A percentile compares a stretch with the other conserved stretches of the same genome.
These are phyloP conservation scores for Halteria grandinella DNA, from an alignment of 73 alveolate genomes.

Conservation along the genomic window DNA sequence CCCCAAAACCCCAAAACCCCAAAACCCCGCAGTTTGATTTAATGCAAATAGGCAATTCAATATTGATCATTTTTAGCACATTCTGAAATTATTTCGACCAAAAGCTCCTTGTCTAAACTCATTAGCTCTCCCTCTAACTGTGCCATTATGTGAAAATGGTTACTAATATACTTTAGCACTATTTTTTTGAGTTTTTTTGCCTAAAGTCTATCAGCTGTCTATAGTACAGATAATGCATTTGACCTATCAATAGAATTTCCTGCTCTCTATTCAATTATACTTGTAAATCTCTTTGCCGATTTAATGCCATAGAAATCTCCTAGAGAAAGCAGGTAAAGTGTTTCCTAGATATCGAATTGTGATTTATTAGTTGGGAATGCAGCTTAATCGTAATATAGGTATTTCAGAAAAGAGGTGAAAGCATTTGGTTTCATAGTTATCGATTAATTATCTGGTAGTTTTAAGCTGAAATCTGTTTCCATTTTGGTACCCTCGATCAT, in stretches of 20 bases:
- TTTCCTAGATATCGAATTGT: background rate
- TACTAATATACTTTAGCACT: slow-evolving; percentile 5
- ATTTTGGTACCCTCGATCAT: slow-evolving; percentile 34
- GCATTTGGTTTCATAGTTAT: background rate
- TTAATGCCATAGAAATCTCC: background rate
- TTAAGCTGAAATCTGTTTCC: slow-evolving; percentile 7
- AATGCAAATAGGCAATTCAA: no score
- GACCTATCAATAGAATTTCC: background rate
- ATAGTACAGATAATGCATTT: background rate
- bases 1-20: no score
- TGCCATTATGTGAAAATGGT: background rate
- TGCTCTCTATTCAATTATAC: background rate
- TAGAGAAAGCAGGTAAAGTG: background rate
- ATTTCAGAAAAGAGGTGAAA: slow-evolving; percentile 42
- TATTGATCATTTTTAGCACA: slow-evolving; percentile 3
- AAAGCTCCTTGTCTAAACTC: slow-evolving; percentile 12
- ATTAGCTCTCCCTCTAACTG: slow-evolving; percentile 5
- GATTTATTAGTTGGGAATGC: slow-evolving; percentile 41
- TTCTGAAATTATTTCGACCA: slow-evolving; percentile 1
- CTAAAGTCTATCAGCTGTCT: slow-evolving; percentile 10
- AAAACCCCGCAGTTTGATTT: no score
- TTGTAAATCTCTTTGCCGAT: slow-evolving; percentile 1
- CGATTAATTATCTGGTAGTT: no score
- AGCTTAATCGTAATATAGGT: slow-evolving; percentile 47
- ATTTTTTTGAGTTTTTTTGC: slow-evolving; percentile 7